Conservation (phyloP, 345 rosid genomes). For the Carallia pectinifolia region DNA sequence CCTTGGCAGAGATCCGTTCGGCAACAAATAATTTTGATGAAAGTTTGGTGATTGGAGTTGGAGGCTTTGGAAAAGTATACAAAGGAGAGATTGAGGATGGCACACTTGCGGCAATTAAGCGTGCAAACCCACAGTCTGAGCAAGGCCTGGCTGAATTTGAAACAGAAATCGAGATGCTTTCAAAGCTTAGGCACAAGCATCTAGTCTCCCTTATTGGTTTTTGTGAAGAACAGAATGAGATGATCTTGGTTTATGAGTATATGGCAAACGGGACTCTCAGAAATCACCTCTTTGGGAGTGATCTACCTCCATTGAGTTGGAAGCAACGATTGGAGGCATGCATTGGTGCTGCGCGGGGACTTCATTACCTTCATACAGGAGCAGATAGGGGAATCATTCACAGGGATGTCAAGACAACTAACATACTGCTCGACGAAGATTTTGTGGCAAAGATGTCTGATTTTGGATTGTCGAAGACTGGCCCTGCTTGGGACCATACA, state of each 20-base stretch:
- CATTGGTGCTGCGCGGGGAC: conserved; percentile 81
- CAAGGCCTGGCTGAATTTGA: conserved; percentile 88
- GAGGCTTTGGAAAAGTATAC: conserved; percentile 89
- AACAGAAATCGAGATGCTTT: conserved; percentile 89
- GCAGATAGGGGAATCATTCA: conserved; percentile 87
- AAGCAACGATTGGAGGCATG: conserved; percentile 79
- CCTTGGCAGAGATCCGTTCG: conserved; percentile 65
- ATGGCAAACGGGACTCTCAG: conserved; percentile 88
- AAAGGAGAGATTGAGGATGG: conserved; percentile 82
- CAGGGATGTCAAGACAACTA: conserved; percentile 87
- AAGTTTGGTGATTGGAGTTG: conserved; percentile 71
- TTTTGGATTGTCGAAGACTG: conserved; percentile 77
- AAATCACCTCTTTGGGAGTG: conserved; percentile 77
- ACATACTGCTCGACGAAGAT: conserved; percentile 71
- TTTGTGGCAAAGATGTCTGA: conserved; percentile 91
- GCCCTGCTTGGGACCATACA: conserved; percentile 86
- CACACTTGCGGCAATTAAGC: conserved; percentile 69
- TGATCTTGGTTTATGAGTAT: conserved; percentile 92
- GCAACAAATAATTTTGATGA: conserved; percentile 84
- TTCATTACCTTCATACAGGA: conserved; percentile 92
- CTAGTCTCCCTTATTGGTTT: conserved; percentile 85
- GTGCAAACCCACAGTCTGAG: conserved; percentile 84
- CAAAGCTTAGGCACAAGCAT: conserved; percentile 85
- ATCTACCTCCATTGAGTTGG: conserved; percentile 71
- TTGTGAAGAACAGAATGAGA: conserved; percentile 82